phyloP scores from a whole-genome alignment of 23 red algal genomes.

The Agarophyton chilense region DNA sequence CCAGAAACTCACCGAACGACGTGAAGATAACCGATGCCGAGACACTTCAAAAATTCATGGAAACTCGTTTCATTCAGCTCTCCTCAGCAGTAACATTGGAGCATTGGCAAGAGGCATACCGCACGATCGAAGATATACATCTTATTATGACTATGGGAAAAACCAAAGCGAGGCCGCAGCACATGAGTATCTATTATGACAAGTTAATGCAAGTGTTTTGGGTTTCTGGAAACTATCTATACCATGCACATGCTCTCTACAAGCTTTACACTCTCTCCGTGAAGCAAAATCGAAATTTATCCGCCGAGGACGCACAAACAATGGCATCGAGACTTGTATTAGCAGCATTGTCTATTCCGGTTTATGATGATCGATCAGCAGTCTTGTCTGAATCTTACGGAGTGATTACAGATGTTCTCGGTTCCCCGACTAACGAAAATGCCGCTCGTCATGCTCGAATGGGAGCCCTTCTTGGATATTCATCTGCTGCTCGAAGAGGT shows the following conservation, averaged over 20 bases:
- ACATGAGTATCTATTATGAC: conserved; percentile 94
- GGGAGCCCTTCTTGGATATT: conserved; percentile 79
- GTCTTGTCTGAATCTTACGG: conserved; percentile 73
- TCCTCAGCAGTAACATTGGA: conserved; percentile 76
- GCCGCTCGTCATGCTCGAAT: conserved; percentile 85
- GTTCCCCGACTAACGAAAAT: conserved; percentile 77
- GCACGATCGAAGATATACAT: conserved; percentile 98
- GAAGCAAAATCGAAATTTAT: conserved; percentile 80
- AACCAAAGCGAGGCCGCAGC: conserved; percentile 61
- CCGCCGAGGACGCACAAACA: conserved; percentile 68
- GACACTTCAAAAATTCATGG: conserved; percentile 89
- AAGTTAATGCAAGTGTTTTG: conserved; percentile 94
- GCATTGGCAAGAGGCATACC: conserved; percentile 97
- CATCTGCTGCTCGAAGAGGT: conserved; percentile 46
- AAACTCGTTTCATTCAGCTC: conserved; percentile 90
- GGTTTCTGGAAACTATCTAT: conserved; percentile 88
- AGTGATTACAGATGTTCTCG: conserved; percentile 70
- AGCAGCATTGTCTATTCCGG: conserved; percentile 87
- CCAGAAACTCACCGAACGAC: conserved; percentile 79
- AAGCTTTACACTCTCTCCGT: conserved; percentile 83
- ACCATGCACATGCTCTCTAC: conserved; percentile 90
- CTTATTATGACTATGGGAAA: conserved; percentile 82
- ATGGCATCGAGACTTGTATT: conserved; percentile 88
- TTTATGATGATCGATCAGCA: conserved; percentile 80
- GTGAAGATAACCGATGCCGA: conserved; percentile 89